These are phyloP conservation scores for Phaeosphaeria sp. DNA, from an alignment of 2,329 filamentous ascomycete species.

Conservation along the genomic window DNA sequence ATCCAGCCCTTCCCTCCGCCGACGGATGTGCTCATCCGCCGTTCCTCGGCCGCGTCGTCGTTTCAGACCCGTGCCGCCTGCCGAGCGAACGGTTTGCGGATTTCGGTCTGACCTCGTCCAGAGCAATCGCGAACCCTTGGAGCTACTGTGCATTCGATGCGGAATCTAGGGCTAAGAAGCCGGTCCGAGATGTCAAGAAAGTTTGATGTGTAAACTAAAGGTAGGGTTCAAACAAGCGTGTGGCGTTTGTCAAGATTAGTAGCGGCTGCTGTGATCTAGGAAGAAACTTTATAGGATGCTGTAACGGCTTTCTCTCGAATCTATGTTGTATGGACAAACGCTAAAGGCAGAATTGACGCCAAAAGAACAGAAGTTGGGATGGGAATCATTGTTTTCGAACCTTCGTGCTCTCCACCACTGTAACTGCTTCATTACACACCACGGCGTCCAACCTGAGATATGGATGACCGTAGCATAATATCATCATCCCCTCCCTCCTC, in stretches of 20 bases:
- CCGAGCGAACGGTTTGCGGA: constrained; percentile 5
- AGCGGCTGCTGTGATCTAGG: too few species aligned
- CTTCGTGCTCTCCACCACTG: not conserved
- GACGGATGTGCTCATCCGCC: not conserved
- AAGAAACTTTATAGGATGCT: not conserved
- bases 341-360: constrained; percentile 25
- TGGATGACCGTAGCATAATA: not conserved
- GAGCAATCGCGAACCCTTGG: not conserved
- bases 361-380: constrained; percentile 17
- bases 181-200: too few species aligned
- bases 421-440: not conserved
- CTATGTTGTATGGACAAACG: constrained; percentile 18
- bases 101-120: not conserved
- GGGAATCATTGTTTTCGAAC: not conserved
- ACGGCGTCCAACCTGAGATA: not conserved
- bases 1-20: not conserved
- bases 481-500: not conserved
- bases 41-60: too few species aligned
- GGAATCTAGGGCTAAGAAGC: not conserved
- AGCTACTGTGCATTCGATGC: not conserved
- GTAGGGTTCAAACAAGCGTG: not conserved
- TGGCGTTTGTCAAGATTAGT: not conserved
- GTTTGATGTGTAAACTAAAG: too few species aligned
- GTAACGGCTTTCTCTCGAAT: not conserved
- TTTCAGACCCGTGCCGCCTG: constrained; percentile 11